phyloP scores from a whole-genome alignment of 495 filamentous ascomycete genomes.

The Aspergillus affinis region DNA sequence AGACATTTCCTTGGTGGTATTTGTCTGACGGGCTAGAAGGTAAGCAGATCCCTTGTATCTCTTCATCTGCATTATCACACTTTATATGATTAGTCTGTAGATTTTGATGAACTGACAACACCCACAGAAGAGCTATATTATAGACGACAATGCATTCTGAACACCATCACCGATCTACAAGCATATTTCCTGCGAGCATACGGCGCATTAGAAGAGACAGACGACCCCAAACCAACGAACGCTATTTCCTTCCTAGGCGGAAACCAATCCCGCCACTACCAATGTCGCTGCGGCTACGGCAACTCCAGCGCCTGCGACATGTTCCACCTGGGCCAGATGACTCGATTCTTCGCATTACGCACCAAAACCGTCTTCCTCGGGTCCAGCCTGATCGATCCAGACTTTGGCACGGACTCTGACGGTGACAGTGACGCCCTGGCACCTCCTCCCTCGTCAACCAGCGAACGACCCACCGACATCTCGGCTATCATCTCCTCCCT shows the following conservation, averaged over 20 bases:
- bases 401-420: constrained; percentile 27
- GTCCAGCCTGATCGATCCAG: constrained; percentile 46
- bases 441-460: constrained; percentile 2
- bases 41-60: constrained; percentile 27
- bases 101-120: constrained; percentile 10
- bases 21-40: constrained; percentile 73
- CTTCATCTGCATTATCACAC: background rate
- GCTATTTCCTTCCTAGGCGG: constrained; percentile 15
- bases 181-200: constrained; percentile 71
- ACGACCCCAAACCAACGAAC: constrained; percentile 15
- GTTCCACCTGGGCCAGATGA: constrained; percentile 83
- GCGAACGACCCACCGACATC: constrained; percentile 42
- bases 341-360: constrained; percentile 67
- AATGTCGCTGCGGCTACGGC: constrained; percentile 78
- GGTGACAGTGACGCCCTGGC: constrained; percentile 17
- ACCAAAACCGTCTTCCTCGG: constrained; percentile 49
- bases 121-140: constrained; percentile 66
- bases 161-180: constrained; percentile 75
- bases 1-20: constrained; percentile 65
- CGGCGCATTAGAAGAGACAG: constrained; percentile 38
- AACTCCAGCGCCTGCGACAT: constrained; percentile 75
- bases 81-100: background rate
- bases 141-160: constrained; percentile 67
- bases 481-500: constrained; percentile 51
- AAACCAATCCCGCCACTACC: constrained; percentile 37